These are phyloP conservation scores for Scheffersomyces coipomensis DNA, from an alignment of 805 yeast genomes.

Conservation along the genomic window DNA sequence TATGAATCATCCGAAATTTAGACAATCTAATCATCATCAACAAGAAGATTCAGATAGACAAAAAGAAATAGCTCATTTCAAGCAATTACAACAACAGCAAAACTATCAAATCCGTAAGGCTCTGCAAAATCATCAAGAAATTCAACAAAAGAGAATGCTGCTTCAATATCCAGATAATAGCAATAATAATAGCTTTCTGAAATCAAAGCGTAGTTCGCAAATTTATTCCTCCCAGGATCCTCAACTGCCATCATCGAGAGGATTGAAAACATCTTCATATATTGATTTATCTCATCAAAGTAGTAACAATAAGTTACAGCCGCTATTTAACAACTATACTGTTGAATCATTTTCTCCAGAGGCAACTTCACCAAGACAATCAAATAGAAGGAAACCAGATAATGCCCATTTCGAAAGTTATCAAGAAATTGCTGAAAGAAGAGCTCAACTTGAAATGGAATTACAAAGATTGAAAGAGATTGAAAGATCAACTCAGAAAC, in stretches of 20 bases:
- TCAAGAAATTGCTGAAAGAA: slow-evolving; percentile 31
- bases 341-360: slow-evolving; percentile 27
- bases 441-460: slow-evolving; percentile 40
- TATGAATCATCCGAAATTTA: slow-evolving; percentile 15
- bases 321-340: slow-evolving; percentile 18
- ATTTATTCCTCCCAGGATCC: background rate
- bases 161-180: slow-evolving; percentile 7
- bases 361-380: slow-evolving; percentile 9
- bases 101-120: slow-evolving; percentile 23
- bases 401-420: slow-evolving; percentile 12
- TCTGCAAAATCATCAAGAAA: slow-evolving; percentile 6
- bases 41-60: slow-evolving; percentile 22
- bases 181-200: background rate
- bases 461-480: slow-evolving; percentile 30
- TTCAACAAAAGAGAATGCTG: slow-evolving; percentile 10
- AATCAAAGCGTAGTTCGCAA: background rate
- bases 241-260: background rate
- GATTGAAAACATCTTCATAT: slow-evolving; percentile 14
- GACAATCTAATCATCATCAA: slow-evolving; percentile 12
- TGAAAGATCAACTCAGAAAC: slow-evolving; percentile 16
- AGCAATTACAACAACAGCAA: slow-evolving; percentile 28
- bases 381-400: background rate
- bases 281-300: slow-evolving; percentile 12
- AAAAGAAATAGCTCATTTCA: slow-evolving; percentile 29
- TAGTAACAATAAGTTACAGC: slow-evolving; percentile 3